Evolutionary conservation across 371 early-diverging fungal species (phyloP), one percentile per base, ranked within the genome.

Genomic region (Syncephalastrum monosporum): DNA sequence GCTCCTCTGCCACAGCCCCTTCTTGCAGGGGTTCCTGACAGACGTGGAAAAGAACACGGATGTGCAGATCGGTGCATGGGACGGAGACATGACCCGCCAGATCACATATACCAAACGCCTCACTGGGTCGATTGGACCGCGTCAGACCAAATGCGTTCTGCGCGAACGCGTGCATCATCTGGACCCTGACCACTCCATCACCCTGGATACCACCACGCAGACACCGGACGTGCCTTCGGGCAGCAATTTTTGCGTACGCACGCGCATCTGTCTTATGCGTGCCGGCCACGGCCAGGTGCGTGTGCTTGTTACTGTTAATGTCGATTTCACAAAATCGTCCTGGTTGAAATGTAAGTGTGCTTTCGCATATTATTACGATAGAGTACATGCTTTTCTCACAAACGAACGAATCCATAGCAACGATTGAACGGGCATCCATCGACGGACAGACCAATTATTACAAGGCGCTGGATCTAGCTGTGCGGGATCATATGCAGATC

Each of bases 171-270:
- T 85, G 27, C 63, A 81, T 19, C 51, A 72, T 56, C 65, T 67
- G 52, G 85, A 92, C 55, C 77, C 83, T 64, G 76, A 80, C 33
- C 57, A 64, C 6, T 74, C 69, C 54, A 75, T 87, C 6, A 74
- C 88, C 1, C 70, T 76, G 1, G 65, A 90, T 24, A 79, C 82
- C 1, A 79, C 82, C 3, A 87, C 88, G 0, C 63, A 64, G 12
- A 95, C 96, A 3, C 94, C 94, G 0, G 86, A 90, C 58, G 82
- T 95, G 0, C 95, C 96, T 16, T 91, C 91, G 6, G 93, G 92
- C 21, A 81, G 84, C 21, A 73, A 85, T n/a, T 96, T 96, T 61
- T 69, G 67, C 10, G 80, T 89, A 17, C 84, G 86, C 53, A 87
- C 87, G 41, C 72, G 88, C 8, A 86, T 85, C 15, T 96, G 96